Conservation (phyloP, 768 basidiomycete species). For the Termitomyces sp. region DNA sequence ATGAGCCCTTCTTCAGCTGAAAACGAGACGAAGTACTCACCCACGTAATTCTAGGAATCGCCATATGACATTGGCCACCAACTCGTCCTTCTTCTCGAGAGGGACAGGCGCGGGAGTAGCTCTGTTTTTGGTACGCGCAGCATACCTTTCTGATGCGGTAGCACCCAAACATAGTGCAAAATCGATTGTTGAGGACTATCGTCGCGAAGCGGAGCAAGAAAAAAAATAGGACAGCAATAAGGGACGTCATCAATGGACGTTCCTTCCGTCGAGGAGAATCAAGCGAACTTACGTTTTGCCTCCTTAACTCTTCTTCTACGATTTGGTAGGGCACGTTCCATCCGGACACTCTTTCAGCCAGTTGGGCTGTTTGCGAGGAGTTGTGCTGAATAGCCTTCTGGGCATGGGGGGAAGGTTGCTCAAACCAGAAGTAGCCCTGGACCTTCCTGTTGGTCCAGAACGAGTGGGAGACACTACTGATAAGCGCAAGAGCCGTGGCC, state of each 20-base stretch:
- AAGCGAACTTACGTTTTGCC: conserved; percentile 80
- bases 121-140: conserved; percentile 77
- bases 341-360: conserved; percentile 81
- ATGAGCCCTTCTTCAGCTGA: conserved; percentile 4
- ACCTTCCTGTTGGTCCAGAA: conserved; percentile 84
- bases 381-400: conserved; percentile 68
- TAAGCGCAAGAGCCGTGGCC: conserved; percentile 84
- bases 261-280: conserved; percentile 17
- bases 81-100: conserved; percentile 96
- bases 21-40: conserved; percentile 7
- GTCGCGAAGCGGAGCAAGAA: conserved; percentile 9
- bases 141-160: conserved; percentile 75
- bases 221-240: conserved; percentile 13
- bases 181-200: conserved; percentile 94
- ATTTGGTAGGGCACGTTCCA: conserved; percentile 87
- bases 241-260: conserved; percentile 21
- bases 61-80: conserved; percentile 98
- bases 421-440: conserved; percentile 73
- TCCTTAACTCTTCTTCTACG: conserved; percentile 91
- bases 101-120: conserved; percentile 28
- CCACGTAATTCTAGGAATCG: conserved; percentile 87
- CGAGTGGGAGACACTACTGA: conserved; percentile 73
- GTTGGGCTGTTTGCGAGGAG: conserved; percentile 74
- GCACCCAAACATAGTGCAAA: conserved; percentile 93
- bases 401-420: conserved; percentile 45